phyloP scores from a whole-genome alignment of 2,329 filamentous ascomycete species.

The Samsoniella hepiali region DNA sequence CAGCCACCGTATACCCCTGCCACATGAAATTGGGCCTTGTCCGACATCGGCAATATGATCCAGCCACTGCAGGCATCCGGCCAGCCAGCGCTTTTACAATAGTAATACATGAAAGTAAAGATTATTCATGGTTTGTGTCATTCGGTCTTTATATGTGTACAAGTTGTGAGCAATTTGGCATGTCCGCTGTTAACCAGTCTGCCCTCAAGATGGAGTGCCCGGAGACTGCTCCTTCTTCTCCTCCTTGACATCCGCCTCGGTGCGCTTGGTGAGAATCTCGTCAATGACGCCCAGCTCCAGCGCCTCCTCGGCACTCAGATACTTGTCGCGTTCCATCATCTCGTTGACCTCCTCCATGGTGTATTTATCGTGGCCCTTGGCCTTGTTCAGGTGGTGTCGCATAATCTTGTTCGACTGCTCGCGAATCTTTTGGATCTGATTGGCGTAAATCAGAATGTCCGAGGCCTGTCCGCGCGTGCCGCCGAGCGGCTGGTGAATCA shows the following conservation, averaged over 20 bases:
- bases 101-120: neutral
- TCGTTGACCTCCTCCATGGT: slow-evolving; percentile 81
- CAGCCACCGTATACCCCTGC: neutral
- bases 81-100: neutral
- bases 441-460: slow-evolving; percentile 95
- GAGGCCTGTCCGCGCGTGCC: slow-evolving; percentile 62
- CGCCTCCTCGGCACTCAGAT: slow-evolving; percentile 85
- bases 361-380: slow-evolving; percentile 71
- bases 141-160: neutral
- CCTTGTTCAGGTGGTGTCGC: slow-evolving; percentile 75
- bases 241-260: slow-evolving; percentile 36
- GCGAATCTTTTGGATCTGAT: slow-evolving; percentile 86
- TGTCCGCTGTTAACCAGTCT: neutral
- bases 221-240: slow-evolving; percentile 25
- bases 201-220: slow-evolving; percentile 13
- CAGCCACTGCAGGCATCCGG: neutral
- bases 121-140: neutral
- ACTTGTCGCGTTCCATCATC: slow-evolving; percentile 96
- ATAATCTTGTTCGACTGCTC: slow-evolving; percentile 90
- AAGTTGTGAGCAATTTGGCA: neutral
- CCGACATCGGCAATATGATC: slow-evolving; percentile 13
- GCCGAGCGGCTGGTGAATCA: slow-evolving; percentile 94
- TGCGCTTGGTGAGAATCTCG: slow-evolving; percentile 71
- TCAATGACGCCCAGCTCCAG: slow-evolving; percentile 89
- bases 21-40: neutral